Base-by-base conservation (phyloP, 495 filamentous ascomycete genomes). In the Penicillium pulvis region DNA sequence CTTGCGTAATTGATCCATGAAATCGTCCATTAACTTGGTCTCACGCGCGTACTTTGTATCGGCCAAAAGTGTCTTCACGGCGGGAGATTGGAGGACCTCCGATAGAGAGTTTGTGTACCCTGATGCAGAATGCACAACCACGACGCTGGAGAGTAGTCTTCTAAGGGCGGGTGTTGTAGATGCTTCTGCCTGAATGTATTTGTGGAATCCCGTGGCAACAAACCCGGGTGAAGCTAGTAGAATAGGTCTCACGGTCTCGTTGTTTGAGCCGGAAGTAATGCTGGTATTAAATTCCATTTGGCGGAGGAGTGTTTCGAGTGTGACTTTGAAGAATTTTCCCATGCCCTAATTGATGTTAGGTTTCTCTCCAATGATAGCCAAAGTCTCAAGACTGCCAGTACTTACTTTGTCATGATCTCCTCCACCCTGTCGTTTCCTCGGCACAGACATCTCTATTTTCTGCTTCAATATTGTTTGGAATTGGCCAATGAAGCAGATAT, bases 401-500 rank as follows among this genome's bases (percentile, higher is more conserved):
- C 70, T 50, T 48, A 79, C 82, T 70, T 84, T 87, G 61, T 92
- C 84, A 71, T 91, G 86, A 56, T 89, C 88, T 14, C 58, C 79
- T 62, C 59, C 79, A 71, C 49, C 80, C 67, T 79, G 75, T 50
- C 89, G 81, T 75, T 97, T 98, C 69, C 87, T 84, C 14, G 94
- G 91, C 30, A 98, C 84, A 2, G 83, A 79, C 65, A 86, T 85
- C 71, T 96, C 91, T n/a, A 98, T 83, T 53, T 89, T 83, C 66
- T 96, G 92, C 70, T 91, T 88, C 58, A 97, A 70, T 60, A 97
- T 80, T 3, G 93, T 98, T 60, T 92, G 92, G 67, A 90, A 87
- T 56, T 96, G 91, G 11, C 92, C 95, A 60, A 98, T 91, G 19
- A 96, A 82, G 71, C 92, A 96, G 54, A 98, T 89, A 77, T 96